Evolutionary conservation across 1,284 basidiomycete species (phyloP).

Genomic region (Cryptococcus wingfieldii): DNA sequence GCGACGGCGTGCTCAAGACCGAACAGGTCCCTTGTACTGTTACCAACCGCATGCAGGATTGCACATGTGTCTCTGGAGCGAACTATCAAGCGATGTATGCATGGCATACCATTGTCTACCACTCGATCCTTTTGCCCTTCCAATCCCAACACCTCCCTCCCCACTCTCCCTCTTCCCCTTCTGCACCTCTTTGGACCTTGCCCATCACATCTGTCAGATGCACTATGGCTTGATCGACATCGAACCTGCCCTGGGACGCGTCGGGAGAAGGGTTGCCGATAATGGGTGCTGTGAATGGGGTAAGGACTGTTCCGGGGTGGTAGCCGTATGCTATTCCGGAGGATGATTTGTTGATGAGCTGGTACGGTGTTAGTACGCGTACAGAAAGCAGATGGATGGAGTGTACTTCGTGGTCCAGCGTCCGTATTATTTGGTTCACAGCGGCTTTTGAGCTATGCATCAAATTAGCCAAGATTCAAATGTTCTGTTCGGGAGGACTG

Average conservation of each 20-base stretch:
- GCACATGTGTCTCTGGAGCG: neutral
- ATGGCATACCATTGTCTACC: conserved; percentile 26
- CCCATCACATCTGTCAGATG: conserved; percentile 59
- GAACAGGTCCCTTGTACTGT: too few species aligned
- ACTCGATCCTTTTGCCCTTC: conserved; percentile 57
- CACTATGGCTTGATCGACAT: conserved; percentile 59
- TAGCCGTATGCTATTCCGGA: conserved; percentile 50
- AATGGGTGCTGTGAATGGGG: conserved; percentile 36
- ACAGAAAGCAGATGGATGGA: neutral
- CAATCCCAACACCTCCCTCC: conserved; percentile 68
- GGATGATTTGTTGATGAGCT: conserved; percentile 25
- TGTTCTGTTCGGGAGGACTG: neutral
- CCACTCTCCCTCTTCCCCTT: conserved; percentile 47
- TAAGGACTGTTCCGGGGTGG: conserved; percentile 47
- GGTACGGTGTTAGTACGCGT: neutral
- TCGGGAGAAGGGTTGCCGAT: conserved; percentile 34
- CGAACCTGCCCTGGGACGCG: conserved; percentile 54
- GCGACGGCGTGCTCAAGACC: too few species aligned
- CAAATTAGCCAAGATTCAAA: neutral
- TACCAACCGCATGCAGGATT: neutral
- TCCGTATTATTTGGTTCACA: conserved; percentile 66
- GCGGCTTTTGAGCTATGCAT: conserved; percentile 61
- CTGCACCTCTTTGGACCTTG: conserved; percentile 23
- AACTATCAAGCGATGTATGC: neutral
- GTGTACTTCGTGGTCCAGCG: conserved; percentile 62